Evolutionary conservation across 768 basidiomycete species (phyloP), one percentile per base, ranked within the genome.

Genomic region (Solioccasus polychromus): DNA sequence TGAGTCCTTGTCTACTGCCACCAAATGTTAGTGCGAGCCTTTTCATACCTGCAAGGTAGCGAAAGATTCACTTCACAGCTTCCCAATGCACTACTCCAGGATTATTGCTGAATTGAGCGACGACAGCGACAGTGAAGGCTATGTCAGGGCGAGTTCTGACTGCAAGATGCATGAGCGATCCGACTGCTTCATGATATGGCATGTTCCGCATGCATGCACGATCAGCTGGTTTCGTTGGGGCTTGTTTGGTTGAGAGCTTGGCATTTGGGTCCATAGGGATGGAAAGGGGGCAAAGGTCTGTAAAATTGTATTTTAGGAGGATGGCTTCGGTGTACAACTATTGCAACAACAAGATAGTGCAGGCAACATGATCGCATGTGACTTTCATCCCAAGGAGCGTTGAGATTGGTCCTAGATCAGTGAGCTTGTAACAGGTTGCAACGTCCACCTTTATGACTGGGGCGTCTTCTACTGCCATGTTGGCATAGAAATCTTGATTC

Each of bases 361-460:
- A 8, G 2, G n/a, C 8, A 3, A 2, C 18, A 1, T 9, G 29
- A 15, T 42, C 26, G 0, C n/a, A 2, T 2, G 39, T 31, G 1
- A 51, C 23, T 10, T 47, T 44, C 38, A 51, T 51, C 1, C 50
- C 35, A 0, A 51, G 23, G 0, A 51, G 3, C 41, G 22, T 47
- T 1, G 23, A 28, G n/a, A 51, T 39, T 0, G 22, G 32, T 2
- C 45, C 41, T 1, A 51, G 6, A 2, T 51, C 26, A 1, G 38
- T 44, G n/a, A 47, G 35, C 7, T n/a, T 4, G 2, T n/a, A n/a
- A n/a, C n/a, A n/a, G n/a, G n/a, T n/a, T n/a, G n/a, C n/a, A n/a
- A n/a, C n/a, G n/a, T n/a, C n/a, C n/a, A n/a, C n/a, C n/a, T n/a
- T n/a, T n/a, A n/a, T n/a, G 36, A 52, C 19, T 52, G 47, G 29